Conservation (phyloP, 352 stramenopile genomes). For the Phytophthora sp. region DNA sequence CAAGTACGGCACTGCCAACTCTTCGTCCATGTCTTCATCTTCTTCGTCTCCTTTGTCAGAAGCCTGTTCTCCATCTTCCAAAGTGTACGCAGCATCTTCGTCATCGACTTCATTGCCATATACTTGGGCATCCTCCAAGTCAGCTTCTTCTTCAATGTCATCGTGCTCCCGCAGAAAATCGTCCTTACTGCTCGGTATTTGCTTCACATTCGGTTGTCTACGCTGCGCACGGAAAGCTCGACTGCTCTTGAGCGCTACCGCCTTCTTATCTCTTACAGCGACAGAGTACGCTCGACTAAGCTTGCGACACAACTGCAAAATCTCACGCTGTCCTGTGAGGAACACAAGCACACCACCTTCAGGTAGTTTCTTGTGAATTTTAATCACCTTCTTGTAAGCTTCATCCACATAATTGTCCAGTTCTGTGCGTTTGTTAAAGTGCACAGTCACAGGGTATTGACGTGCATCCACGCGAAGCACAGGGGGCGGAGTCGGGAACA, state of each 20-base stretch:
- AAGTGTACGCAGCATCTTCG: conserved; percentile 48
- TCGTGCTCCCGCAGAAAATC: conserved; percentile 78
- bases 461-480: conserved; percentile 95
- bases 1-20: conserved; percentile 74
- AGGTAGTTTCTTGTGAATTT: conserved; percentile 98
- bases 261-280: conserved; percentile 46
- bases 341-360: conserved; percentile 98
- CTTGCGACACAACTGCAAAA: conserved; percentile 89
- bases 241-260: conserved; percentile 28
- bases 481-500: conserved; percentile 93
- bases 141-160: conserved; percentile 82
- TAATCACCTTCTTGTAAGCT: conserved; percentile 95
- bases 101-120: conserved; percentile 64
- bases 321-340: conserved; percentile 97
- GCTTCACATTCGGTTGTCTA: conserved; percentile 11
- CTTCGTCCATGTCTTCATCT: conserved; percentile 79
- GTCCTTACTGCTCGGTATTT: conserved; percentile 38
- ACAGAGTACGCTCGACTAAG: conserved; percentile 60
- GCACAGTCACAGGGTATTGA: conserved; percentile 97
- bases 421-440: conserved; percentile 98
- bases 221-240: conserved; percentile 33
- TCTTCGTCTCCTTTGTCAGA: conserved; percentile 71
- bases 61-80: conserved; percentile 46
- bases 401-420: conserved; percentile 96
- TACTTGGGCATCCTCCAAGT: conserved; percentile 69